Evolutionary conservation across 2,329 filamentous ascomycete genomes (phyloP).

Genomic region (Trichoderma koningiopsis): DNA sequence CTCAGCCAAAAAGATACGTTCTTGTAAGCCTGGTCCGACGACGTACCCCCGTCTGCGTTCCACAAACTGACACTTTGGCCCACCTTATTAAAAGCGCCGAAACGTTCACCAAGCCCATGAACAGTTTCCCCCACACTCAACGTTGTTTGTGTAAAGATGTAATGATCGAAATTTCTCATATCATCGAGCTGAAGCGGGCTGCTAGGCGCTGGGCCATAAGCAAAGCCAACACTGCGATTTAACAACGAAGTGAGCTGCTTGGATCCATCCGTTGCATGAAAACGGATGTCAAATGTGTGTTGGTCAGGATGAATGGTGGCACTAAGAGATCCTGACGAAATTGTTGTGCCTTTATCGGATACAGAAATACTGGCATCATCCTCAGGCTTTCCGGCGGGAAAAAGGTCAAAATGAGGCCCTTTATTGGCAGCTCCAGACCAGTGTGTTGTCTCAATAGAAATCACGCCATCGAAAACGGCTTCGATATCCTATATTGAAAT

Average conservation of each 20-base stretch:
- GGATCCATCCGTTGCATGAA: conserved; percentile 42
- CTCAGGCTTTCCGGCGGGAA: conserved; percentile 39
- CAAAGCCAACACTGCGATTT: conserved; percentile 45
- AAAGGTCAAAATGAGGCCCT: conserved; percentile 45
- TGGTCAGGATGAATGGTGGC: conserved; percentile 41
- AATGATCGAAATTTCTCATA: conserved; percentile 52
- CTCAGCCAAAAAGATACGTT: conserved; percentile 71
- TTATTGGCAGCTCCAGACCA: conserved; percentile 42
- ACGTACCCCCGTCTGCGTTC: conserved; percentile 67
- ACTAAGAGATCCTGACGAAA: conserved; percentile 41
- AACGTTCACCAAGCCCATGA: conserved; percentile 75
- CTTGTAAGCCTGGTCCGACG: conserved; percentile 71
- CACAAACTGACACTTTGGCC: conserved; percentile 69
- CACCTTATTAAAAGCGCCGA: conserved; percentile 75
- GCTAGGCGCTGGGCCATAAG: conserved; percentile 39
- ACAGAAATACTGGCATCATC: conserved; percentile 36
- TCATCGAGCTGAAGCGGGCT: conserved; percentile 40
- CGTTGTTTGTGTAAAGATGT: conserved; percentile 59
- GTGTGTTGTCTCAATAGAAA: conserved; percentile 45
- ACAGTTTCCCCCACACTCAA: conserved; percentile 65
- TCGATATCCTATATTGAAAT: conserved; percentile 32
- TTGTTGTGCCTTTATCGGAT: conserved; percentile 40
- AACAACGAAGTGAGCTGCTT: conserved; percentile 44
- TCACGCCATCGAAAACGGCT: conserved; percentile 44
- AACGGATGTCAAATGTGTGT: conserved; percentile 44